Evolutionary conservation across 2,329 filamentous ascomycete species (phyloP), one percentile per base, ranked within the genome.

Genomic region (Penicillium sp.): DNA sequence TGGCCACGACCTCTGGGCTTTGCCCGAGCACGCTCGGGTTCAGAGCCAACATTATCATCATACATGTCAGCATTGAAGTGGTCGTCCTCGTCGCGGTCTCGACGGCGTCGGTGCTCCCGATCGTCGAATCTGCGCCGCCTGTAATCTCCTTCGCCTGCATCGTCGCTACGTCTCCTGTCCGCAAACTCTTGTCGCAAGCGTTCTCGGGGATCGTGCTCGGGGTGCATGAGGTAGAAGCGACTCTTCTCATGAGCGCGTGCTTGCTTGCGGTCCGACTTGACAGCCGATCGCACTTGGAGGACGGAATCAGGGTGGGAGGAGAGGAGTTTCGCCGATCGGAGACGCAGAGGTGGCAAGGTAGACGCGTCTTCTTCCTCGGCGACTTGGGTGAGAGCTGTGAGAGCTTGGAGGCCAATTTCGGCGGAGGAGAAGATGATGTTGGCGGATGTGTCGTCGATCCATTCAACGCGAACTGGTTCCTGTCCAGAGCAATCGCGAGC

Each of bases 361-460:
- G 77, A 69, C 27, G 67, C 63, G 54, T 74, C 73, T 59, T 75
- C 73, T 51, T 74, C 73, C 38, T 72, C 73, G 43, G 55, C 61
- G 19, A 70, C 64, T 56, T 77, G 70, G 4, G 75, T 76, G 48
- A 89, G 77, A 4, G 79, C 77, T 33, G 72, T 68, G 25, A 89
- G 76, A 21, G 85, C 86, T 51, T 79, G 73, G 6, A 79, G 68
- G 2, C 86, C 86, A 13, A 81, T 75, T 44, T 82, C 78, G 13
- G 79, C 70, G 36, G 78, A 81, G 56, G 80, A 79, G 77, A 94
- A 97, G 52, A 96, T 76, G 53, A 97, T 80, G 71, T 97, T 97
- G 61, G 91, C 91, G 0, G 91, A 93, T 7, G 86, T 87, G 74
- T 99, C 94, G 73, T 97, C 91, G 64, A 99, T 91, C 94, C 94